Conservation (phyloP, 176 grass and related monocot genomes). For the Oryza nivara region DNA sequence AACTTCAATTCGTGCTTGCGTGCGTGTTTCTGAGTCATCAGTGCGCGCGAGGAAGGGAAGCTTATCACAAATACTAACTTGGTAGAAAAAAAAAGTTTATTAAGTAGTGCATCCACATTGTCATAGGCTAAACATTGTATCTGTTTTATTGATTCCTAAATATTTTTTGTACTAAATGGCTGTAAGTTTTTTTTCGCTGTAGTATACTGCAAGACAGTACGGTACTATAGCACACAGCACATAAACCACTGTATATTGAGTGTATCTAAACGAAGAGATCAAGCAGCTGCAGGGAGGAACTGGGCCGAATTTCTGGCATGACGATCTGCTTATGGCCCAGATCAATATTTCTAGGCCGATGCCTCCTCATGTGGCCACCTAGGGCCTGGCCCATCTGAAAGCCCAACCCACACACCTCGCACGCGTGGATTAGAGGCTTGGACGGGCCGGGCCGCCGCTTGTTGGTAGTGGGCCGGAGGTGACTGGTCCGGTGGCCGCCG, state of each 20-base stretch:
- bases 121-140: too few species aligned
- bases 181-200: too few species aligned
- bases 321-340: neutral
- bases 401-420: neutral
- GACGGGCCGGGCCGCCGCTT: neutral
- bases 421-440: neutral
- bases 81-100: too few species aligned
- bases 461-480: neutral
- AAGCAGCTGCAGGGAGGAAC: neutral
- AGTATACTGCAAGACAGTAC: too few species aligned
- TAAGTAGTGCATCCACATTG: too few species aligned
- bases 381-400: neutral
- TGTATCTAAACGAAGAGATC: neutral
- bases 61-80: neutral
- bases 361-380: slow-evolving; percentile 34
- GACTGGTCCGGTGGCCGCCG: slow-evolving; percentile 76
- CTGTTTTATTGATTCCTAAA: neutral
- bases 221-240: too few species aligned
- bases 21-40: neutral
- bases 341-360: neutral
- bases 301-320: neutral
- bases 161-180: neutral
- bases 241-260: too few species aligned
- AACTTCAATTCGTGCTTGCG: neutral
- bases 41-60: neutral